A percentile compares a stretch with the other conserved stretches of the same genome.
phyloP scores from a whole-genome alignment of 345 rosid genomes.

The Citrus trifoliata region DNA sequence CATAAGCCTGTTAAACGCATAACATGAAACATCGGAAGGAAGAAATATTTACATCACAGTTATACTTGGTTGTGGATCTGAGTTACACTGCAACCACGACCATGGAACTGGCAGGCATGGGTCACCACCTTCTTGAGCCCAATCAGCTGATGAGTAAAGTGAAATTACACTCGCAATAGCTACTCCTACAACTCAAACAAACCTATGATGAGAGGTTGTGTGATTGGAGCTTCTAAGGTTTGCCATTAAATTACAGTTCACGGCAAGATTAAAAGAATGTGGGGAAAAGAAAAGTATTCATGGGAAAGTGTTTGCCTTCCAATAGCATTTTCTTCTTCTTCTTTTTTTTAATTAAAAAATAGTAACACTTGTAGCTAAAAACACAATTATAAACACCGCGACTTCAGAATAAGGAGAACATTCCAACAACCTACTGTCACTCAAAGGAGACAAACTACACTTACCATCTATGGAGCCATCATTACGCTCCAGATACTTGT shows the following conservation, averaged over 20 bases:
- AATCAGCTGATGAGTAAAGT: constrained; percentile 51
- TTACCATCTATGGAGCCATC: constrained; percentile 83
- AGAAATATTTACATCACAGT: constrained; percentile 52
- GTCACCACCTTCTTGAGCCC: constrained; percentile 98
- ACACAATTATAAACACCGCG: background rate
- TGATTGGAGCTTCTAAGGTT: constrained; percentile 1
- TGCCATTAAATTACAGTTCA: background rate
- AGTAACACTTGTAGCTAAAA: constrained; percentile 1
- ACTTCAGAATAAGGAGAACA: constrained; percentile 1
- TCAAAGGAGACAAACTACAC: constrained; percentile 20
- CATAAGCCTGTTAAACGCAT: background rate
- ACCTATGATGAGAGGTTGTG: constrained; percentile 8
- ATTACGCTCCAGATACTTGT: constrained; percentile 62
- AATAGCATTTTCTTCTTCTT: background rate
- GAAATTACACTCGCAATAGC: constrained; percentile 48
- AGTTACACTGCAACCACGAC: constrained; percentile 87
- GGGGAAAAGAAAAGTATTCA: background rate
- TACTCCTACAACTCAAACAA: constrained; percentile 51
- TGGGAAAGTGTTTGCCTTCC: background rate
- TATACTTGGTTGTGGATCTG: constrained; percentile 62
- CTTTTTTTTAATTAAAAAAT: background rate
- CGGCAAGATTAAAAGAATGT: background rate
- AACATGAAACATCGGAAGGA: constrained; percentile 17
- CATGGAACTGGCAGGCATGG: constrained; percentile 93
- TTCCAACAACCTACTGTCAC: background rate